phyloP scores from a whole-genome alignment of 2,329 filamentous ascomycete genomes.

The Graphilbum ipis-grandicollis region DNA sequence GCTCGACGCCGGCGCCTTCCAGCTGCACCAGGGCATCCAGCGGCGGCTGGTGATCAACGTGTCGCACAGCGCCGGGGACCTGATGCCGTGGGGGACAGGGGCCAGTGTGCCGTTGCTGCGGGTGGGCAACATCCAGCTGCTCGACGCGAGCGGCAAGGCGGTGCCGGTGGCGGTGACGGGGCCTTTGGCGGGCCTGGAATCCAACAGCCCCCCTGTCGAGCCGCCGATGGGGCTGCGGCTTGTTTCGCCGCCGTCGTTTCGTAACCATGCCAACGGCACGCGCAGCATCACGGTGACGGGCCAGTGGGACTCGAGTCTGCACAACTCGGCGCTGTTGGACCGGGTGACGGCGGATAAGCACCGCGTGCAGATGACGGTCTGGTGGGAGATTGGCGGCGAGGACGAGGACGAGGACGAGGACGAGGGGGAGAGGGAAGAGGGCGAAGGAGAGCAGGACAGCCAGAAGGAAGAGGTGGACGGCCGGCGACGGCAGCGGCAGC shows the following conservation, averaged over 20 bases:
- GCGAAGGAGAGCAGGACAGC: background rate
- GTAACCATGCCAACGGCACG: conserved; percentile 78
- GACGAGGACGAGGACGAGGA: background rate
- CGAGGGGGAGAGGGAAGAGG: background rate
- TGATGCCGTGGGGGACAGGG: conserved; percentile 61
- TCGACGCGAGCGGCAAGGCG: conserved; percentile 65
- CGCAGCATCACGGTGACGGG: conserved; percentile 72
- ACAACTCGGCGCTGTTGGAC: conserved; percentile 85
- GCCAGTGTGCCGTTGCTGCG: conserved; percentile 61
- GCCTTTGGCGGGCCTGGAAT: too few relatives aligned
- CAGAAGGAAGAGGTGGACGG: background rate
- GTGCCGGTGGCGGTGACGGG: background rate
- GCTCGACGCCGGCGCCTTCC: conserved; percentile 77
- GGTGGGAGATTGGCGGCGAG: conserved; percentile 61
- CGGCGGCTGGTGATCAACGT: conserved; percentile 73
- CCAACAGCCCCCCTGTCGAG: conserved; percentile 53
- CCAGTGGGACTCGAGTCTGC: conserved; percentile 92
- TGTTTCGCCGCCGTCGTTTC: conserved; percentile 63
- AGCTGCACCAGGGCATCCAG: conserved; percentile 88
- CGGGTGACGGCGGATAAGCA: conserved; percentile 85
- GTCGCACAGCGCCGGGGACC: conserved; percentile 80
- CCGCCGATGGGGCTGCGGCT: too few relatives aligned
- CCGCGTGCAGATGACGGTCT: conserved; percentile 70
- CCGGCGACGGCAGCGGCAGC: too few relatives aligned
- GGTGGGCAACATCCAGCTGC: conserved; percentile 63